Conservation (phyloP, 495 filamentous ascomycete species). For the Penicillium dipodomyicola region DNA sequence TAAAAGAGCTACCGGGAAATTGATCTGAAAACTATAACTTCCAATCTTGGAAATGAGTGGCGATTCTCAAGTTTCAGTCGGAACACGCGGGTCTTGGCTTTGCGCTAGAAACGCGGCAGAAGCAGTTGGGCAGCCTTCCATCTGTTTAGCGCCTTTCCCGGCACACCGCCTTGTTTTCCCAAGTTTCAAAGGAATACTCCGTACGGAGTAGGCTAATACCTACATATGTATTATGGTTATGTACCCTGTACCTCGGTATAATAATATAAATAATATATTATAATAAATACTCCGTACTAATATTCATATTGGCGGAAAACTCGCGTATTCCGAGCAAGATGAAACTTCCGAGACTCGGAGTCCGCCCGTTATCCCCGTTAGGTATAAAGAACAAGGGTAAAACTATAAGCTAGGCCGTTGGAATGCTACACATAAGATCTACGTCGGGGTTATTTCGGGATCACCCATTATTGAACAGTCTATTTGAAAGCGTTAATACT, state of each 20-base stretch:
- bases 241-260: not conserved
- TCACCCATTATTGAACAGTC: not conserved
- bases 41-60: not conserved
- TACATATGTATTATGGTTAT: no score
- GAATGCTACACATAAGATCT: not conserved
- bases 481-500: not conserved
- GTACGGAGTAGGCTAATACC: not conserved
- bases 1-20: constrained; percentile 7
- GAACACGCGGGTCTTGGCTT: constrained; percentile 32
- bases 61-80: constrained; percentile 18
- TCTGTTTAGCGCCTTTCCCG: not conserved
- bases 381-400: not conserved
- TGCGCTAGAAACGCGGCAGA: constrained; percentile 40
- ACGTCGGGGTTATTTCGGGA: constrained; percentile 4
- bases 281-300: no score
- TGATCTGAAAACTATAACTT: not conserved
- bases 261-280: not conserved
- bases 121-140: constrained; percentile 22
- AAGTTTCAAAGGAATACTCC: not conserved
- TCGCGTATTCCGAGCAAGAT: not conserved
- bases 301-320: not conserved
- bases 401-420: not conserved
- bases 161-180: not conserved
- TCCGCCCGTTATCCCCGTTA: not conserved
- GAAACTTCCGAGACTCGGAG: constrained; percentile 6